Evolutionary conservation across 1,284 basidiomycete species (phyloP).

Genomic region (Naganishia albida): DNA sequence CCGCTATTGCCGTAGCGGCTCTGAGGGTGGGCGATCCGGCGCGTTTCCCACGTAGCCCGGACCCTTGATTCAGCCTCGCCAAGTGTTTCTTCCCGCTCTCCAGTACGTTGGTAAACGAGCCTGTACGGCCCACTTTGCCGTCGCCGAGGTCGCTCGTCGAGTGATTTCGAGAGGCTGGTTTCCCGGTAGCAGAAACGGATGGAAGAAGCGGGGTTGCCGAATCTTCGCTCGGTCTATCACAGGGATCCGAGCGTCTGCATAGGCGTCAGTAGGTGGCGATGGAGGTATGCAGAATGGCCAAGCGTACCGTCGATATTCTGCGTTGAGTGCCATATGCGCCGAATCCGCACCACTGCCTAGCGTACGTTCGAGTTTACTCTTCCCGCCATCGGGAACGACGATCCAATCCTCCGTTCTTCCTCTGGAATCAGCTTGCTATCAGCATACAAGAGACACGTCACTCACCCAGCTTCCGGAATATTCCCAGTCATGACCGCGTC

Average conservation of each 20-base stretch:
- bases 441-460: not conserved
- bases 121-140: slow-evolving; percentile 4
- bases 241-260: too few species aligned
- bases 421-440: not conserved
- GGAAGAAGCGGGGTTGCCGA: too few species aligned
- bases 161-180: too few species aligned
- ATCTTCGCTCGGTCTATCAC: too few species aligned
- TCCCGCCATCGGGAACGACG: not conserved
- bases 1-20: not conserved
- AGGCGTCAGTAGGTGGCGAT: not conserved
- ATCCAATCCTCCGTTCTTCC: slow-evolving; percentile 5
- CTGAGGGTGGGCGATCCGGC: not conserved
- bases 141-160: not conserved
- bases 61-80: not conserved
- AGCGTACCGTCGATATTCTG: slow-evolving; percentile 22
- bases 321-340: slow-evolving; percentile 16
- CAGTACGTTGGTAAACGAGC: slow-evolving; percentile 7
- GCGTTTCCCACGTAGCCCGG: not conserved
- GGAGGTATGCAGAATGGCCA: not conserved
- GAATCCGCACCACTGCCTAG: slow-evolving; percentile 17
- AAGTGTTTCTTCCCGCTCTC: slow-evolving; percentile 5
- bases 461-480: slow-evolving; percentile 6
- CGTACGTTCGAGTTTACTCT: slow-evolving; percentile 15
- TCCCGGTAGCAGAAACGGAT: too few species aligned
- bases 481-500: not conserved